These are phyloP conservation scores for Arthrobotrys sphaeroides DNA, from an alignment of 2,329 filamentous ascomycete genomes.

Conservation along the genomic window DNA sequence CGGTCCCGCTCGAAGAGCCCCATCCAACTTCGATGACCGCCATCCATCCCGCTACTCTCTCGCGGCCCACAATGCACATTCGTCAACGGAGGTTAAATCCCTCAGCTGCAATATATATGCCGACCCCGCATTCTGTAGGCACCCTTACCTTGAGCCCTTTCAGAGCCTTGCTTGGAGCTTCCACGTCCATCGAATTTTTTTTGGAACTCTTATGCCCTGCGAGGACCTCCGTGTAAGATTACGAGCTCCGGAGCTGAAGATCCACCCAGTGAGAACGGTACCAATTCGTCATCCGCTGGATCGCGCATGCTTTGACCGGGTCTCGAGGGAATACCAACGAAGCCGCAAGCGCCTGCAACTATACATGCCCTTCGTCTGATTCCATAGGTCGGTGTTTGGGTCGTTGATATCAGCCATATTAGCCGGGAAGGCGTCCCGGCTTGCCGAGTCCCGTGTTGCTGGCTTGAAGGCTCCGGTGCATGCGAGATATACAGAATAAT, in stretches of 20 bases:
- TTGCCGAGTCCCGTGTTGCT: slow-evolving; percentile 52
- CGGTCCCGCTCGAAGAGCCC: slow-evolving; percentile 33
- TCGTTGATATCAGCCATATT: slow-evolving; percentile 33
- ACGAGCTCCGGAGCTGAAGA: slow-evolving; percentile 51
- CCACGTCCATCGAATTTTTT: slow-evolving; percentile 29
- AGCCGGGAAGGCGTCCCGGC: slow-evolving; percentile 53
- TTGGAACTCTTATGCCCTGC: slow-evolving; percentile 27
- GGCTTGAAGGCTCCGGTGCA: slow-evolving; percentile 17
- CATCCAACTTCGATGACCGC: slow-evolving; percentile 30
- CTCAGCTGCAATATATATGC: slow-evolving; percentile 52
- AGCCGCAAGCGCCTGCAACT: slow-evolving; percentile 29
- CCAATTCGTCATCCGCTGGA: not conserved
- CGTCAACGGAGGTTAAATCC: slow-evolving; percentile 43
- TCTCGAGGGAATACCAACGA: slow-evolving; percentile 1
- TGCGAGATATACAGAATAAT: slow-evolving; percentile 50
- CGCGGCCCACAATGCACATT: slow-evolving; percentile 1
- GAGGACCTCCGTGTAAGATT: slow-evolving; percentile 36
- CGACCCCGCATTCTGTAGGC: slow-evolving; percentile 53
- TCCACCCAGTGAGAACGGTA: slow-evolving; percentile 18
- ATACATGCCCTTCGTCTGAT: not conserved
- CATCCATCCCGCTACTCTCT: not conserved
- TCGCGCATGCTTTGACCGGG: slow-evolving; percentile 19
- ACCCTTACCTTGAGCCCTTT: slow-evolving; percentile 32
- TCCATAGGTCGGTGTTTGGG: slow-evolving; percentile 19
- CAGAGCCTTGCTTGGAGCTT: slow-evolving; percentile 33